Percentiles rank a stretch among this genome's conserved stretches.
phyloP scores from a whole-genome alignment of 2,329 filamentous ascomycete genomes.

The Hypoxylon sp. region DNA sequence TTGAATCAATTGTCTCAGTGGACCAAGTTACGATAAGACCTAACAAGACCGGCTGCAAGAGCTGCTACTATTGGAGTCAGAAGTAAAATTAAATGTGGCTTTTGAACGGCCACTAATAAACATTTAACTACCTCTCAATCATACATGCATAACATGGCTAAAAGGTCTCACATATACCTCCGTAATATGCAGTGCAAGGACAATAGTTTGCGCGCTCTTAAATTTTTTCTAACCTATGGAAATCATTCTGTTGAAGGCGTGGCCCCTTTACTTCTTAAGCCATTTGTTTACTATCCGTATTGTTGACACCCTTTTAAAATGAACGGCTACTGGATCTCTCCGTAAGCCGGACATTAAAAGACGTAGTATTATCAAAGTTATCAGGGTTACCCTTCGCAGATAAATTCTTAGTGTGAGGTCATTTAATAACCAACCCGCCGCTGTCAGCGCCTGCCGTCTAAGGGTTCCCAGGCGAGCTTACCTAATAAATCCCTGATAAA shows the following conservation, averaged over 20 bases:
- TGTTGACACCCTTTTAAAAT: conserved; percentile 29
- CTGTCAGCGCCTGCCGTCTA: conserved; percentile 24
- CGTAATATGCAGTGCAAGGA: conserved; percentile 30
- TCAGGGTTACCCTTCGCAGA: conserved; percentile 35
- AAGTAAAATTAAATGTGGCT: conserved; percentile 6
- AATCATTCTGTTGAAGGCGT: conserved; percentile 7
- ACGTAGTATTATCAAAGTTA: conserved; percentile 33
- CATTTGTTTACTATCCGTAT: conserved; percentile 31
- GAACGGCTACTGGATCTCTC: conserved; percentile 5
- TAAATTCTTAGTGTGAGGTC: conserved; percentile 31
- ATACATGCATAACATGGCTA: conserved; percentile 26
- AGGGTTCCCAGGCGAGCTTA: conserved; percentile 33
- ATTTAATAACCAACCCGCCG: conserved; percentile 35
- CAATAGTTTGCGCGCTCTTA: conserved; percentile 14
- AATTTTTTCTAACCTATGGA: conserved; percentile 17
- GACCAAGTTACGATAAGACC: background rate
- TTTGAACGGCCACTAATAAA: conserved; percentile 10
- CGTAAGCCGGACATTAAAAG: conserved; percentile 39
- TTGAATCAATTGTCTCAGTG: background rate
- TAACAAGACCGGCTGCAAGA: background rate
- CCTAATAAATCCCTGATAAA: conserved; percentile 25
- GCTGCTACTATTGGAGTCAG: background rate
- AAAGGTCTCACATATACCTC: conserved; percentile 34
- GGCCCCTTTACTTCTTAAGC: conserved; percentile 14
- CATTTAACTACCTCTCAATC: conserved; percentile 2